Evolutionary conservation across 208 protist genomes (phyloP).

Genomic region (Tetramitus jugosus): DNA sequence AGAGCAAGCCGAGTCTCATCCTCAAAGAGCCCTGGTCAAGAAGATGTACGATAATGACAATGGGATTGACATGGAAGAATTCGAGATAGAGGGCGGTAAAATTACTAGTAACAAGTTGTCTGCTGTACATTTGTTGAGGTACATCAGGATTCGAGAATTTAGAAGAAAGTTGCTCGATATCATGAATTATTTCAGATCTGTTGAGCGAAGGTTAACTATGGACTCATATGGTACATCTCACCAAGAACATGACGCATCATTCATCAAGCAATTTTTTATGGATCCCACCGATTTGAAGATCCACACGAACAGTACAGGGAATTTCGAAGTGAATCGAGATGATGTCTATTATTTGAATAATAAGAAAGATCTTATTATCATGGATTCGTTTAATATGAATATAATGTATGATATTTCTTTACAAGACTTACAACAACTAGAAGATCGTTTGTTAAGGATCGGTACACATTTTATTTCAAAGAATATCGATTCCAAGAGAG

Average conservation of each 20-base stretch:
- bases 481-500: not conserved
- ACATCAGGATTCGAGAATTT: slow-evolving; percentile 39
- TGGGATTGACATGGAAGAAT: not conserved
- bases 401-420: slow-evolving; percentile 41
- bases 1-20: slow-evolving; percentile 31
- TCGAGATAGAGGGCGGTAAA: slow-evolving; percentile 2
- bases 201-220: slow-evolving; percentile 32
- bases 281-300: not conserved
- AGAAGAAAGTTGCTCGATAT: slow-evolving; percentile 33
- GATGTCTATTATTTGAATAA: slow-evolving; percentile 22
- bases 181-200: slow-evolving; percentile 43
- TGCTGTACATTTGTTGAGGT: slow-evolving; percentile 38
- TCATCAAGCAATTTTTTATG: not conserved
- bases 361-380: slow-evolving; percentile 23
- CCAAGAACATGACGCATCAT: not conserved
- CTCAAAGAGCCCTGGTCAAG: slow-evolving; percentile 18
- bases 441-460: slow-evolving; percentile 34
- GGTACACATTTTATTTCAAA: slow-evolving; percentile 32
- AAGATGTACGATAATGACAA: not conserved
- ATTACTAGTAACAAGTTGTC: slow-evolving; percentile 24
- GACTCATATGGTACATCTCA: slow-evolving; percentile 30
- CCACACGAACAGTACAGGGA: not conserved
- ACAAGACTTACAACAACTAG: slow-evolving; percentile 30
- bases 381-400: slow-evolving; percentile 32
- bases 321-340: not conserved